phyloP scores from a whole-genome alignment of 805 yeast species.

The Blastobotrys mokoenaii region DNA sequence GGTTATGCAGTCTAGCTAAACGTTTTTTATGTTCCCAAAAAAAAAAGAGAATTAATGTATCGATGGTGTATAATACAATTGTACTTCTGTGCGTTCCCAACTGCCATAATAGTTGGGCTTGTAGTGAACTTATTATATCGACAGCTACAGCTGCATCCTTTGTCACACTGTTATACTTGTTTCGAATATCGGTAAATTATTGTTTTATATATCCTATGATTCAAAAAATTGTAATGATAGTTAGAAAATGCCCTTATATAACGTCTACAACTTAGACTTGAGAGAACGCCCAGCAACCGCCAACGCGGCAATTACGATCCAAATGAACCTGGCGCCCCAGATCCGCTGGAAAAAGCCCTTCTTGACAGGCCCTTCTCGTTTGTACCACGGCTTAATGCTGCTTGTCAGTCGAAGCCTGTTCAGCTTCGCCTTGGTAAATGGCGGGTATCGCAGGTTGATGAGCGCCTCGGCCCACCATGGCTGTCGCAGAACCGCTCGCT shows the following conservation, averaged over 20 bases:
- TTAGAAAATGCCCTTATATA: too few species aligned
- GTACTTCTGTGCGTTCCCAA: too few species aligned
- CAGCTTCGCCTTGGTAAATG: conserved; percentile 34
- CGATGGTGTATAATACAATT: neutral
- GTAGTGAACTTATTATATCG: too few species aligned
- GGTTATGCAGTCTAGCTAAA: conserved; percentile 62
- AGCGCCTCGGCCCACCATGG: conserved; percentile 56
- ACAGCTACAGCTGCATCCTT: too few species aligned
- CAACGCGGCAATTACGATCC: conserved; percentile 6
- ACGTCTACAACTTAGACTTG: too few species aligned
- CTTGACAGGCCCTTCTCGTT: conserved; percentile 17
- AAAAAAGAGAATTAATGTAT: conserved; percentile 1
- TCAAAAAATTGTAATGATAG: too few species aligned
- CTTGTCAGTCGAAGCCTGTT: conserved; percentile 9
- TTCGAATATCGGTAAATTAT: too few species aligned
- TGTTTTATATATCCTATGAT: too few species aligned
- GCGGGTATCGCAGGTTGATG: conserved; percentile 59
- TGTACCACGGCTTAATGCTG: conserved; percentile 12
- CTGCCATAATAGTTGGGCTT: too few species aligned
- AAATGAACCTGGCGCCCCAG: conserved; percentile 10
- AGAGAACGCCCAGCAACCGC: too few species aligned
- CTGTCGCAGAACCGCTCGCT: conserved; percentile 57
- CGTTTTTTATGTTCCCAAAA: neutral
- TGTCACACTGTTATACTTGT: too few species aligned
- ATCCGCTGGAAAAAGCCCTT: conserved; percentile 12